These are phyloP conservation scores for Solanum chmielewskii DNA, from an alignment of 257 asterid genomes.

Conservation along the genomic window DNA sequence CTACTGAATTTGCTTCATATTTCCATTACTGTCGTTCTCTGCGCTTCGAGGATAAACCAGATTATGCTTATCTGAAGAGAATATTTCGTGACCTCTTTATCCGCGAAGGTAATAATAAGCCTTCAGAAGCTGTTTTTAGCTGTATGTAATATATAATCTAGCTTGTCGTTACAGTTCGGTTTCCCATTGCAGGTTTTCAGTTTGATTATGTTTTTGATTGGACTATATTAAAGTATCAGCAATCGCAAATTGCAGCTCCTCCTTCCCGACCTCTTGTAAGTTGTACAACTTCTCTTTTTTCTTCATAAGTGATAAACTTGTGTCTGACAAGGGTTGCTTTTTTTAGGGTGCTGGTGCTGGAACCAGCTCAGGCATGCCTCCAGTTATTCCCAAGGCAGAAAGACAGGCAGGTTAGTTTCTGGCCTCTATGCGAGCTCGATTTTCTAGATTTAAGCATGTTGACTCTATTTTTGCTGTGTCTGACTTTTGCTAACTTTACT, in stretches of 20 bases:
- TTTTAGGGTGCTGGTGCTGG: conserved; percentile 68
- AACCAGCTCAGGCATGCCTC: conserved; percentile 83
- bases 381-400: conserved; percentile 66
- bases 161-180: background rate
- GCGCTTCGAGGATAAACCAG: conserved; percentile 92
- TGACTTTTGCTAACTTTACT: background rate
- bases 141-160: background rate
- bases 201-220: conserved; percentile 96
- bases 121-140: background rate
- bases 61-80: conserved; percentile 93
- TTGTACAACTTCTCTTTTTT: background rate
- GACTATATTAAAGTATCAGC: conserved; percentile 96
- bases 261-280: conserved; percentile 72
- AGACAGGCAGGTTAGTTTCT: conserved; percentile 45
- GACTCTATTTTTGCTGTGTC: background rate
- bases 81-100: conserved; percentile 95
- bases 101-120: conserved; percentile 47
- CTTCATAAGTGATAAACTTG: background rate
- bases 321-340: background rate
- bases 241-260: conserved; percentile 82
- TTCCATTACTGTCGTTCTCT: conserved; percentile 96
- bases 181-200: conserved; percentile 61
- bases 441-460: background rate
- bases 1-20: conserved; percentile 93
- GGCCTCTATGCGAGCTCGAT: background rate